These are phyloP conservation scores for Ormosia emarginata DNA, from an alignment of 306 rosid genomes.

Conservation along the genomic window DNA sequence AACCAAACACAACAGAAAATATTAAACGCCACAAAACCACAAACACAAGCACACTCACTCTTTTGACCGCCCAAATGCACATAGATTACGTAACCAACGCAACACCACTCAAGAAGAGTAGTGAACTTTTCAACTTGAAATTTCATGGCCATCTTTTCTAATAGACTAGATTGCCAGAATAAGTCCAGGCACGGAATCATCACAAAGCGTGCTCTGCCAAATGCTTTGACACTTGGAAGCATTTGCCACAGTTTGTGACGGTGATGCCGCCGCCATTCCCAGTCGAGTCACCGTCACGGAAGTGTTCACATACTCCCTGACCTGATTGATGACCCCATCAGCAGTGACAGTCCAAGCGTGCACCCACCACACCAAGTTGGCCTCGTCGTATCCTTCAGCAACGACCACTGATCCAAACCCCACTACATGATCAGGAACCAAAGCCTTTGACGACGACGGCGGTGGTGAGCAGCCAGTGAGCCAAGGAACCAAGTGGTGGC, in stretches of 20 bases:
- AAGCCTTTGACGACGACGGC: neutral
- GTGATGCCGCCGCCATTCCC: too few relatives aligned
- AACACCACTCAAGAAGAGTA: neutral
- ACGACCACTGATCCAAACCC: conserved; percentile 58
- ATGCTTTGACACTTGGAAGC: conserved; percentile 41
- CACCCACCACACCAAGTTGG: conserved; percentile 62
- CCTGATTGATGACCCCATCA: conserved; percentile 52
- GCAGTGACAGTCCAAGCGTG: conserved; percentile 64
- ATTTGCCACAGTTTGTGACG: neutral
- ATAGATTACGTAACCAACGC: neutral
- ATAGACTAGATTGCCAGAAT: conserved; percentile 48
- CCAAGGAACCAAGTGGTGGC: conserved; percentile 55
- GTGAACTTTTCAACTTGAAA: neutral
- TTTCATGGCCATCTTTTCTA: neutral
- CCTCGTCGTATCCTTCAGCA: conserved; percentile 60
- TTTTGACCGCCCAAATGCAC: neutral
- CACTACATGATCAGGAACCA: conserved; percentile 40
- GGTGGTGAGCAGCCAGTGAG: conserved; percentile 44
- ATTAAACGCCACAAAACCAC: neutral
- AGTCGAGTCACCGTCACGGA: conserved; percentile 61
- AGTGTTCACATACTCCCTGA: conserved; percentile 77
- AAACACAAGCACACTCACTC: neutral
- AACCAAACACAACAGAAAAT: neutral
- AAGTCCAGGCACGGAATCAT: conserved; percentile 62
- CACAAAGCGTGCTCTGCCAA: conserved; percentile 68